Percentiles rank a stretch among this genome's conserved stretches.
Evolutionary conservation across 2,329 filamentous ascomycete species (phyloP).

Genomic region (Trichoderma atroviride): DNA sequence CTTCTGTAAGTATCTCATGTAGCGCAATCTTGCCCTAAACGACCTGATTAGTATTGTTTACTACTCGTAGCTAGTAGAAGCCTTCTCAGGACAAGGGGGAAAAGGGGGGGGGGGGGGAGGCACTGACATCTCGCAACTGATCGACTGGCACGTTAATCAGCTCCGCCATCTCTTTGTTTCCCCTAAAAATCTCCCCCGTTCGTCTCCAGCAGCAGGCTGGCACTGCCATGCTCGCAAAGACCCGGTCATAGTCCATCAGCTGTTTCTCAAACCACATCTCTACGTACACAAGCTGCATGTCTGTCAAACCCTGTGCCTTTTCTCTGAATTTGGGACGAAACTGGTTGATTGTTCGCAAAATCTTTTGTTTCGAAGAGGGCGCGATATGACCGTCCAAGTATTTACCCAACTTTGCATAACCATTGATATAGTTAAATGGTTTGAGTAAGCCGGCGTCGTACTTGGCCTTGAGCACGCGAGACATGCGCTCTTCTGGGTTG

Average conservation of each 20-base stretch:
- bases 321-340: slow-evolving; percentile 96
- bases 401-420: slow-evolving; percentile 83
- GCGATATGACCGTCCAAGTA: slow-evolving; percentile 93
- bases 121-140: slow-evolving; percentile 79
- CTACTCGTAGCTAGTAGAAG: not conserved
- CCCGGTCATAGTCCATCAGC: slow-evolving; percentile 95
- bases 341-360: slow-evolving; percentile 84
- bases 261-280: slow-evolving; percentile 99
- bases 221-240: slow-evolving; percentile 98
- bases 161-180: slow-evolving; percentile 98
- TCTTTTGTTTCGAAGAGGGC: slow-evolving; percentile 82
- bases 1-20: slow-evolving; percentile 94
- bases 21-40: slow-evolving; percentile 85
- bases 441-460: slow-evolving; percentile 93
- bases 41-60: not conserved
- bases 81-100: not conserved
- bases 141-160: slow-evolving; percentile 92
- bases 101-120: not conserved
- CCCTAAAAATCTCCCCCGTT: slow-evolving; percentile 95
- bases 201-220: slow-evolving; percentile 96
- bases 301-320: slow-evolving; percentile 87
- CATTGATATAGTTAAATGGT: slow-evolving; percentile 98
- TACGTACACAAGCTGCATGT: slow-evolving; percentile 90
- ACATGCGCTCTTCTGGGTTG: slow-evolving; percentile 91
- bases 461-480: slow-evolving; percentile 90